phyloP scores from a whole-genome alignment of 2,329 filamentous ascomycete species.

The Ophiostoma sp. region DNA sequence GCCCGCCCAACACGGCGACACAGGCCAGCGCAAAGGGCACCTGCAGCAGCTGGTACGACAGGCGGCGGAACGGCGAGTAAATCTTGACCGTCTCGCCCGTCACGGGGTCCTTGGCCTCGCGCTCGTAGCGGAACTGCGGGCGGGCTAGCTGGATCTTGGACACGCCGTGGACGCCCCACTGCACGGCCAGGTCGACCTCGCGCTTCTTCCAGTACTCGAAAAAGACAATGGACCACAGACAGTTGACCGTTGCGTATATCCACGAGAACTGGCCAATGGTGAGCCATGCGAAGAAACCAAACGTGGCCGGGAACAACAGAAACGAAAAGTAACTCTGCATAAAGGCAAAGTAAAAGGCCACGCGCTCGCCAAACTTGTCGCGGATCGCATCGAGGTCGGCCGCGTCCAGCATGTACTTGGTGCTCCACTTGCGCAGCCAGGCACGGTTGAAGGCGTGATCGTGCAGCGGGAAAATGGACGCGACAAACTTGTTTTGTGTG shows the following conservation, averaged over 20 bases:
- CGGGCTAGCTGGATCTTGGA: constrained; percentile 66
- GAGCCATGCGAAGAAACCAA: constrained; percentile 68
- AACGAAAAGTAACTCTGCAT: constrained; percentile 74
- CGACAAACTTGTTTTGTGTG: constrained; percentile 58
- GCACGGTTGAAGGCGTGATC: constrained; percentile 72
- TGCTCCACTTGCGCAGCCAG: constrained; percentile 74
- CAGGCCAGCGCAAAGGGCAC: constrained; percentile 81
- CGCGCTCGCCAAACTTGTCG: constrained; percentile 63
- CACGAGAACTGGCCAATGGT: constrained; percentile 70
- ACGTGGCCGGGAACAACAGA: constrained; percentile 66
- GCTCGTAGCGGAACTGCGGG: constrained; percentile 75
- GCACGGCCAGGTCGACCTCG: constrained; percentile 68
- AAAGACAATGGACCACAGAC: constrained; percentile 71
- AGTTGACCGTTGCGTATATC: constrained; percentile 65
- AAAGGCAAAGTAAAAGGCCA: constrained; percentile 82
- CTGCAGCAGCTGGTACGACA: constrained; percentile 76
- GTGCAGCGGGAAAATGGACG: constrained; percentile 76
- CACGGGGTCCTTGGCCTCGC: constrained; percentile 72
- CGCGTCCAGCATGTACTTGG: constrained; percentile 66
- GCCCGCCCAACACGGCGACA: constrained; percentile 68
- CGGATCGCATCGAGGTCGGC: constrained; percentile 71
- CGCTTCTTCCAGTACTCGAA: constrained; percentile 80
- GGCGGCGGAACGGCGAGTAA: constrained; percentile 73
- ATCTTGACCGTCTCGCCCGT: constrained; percentile 76
- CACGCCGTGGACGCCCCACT: constrained; percentile 72